A percentile compares a stretch with the other conserved stretches of the same genome.
These are phyloP conservation scores for Naganishia friedmannii DNA, from an alignment of 768 basidiomycete species.

Conservation along the genomic window DNA sequence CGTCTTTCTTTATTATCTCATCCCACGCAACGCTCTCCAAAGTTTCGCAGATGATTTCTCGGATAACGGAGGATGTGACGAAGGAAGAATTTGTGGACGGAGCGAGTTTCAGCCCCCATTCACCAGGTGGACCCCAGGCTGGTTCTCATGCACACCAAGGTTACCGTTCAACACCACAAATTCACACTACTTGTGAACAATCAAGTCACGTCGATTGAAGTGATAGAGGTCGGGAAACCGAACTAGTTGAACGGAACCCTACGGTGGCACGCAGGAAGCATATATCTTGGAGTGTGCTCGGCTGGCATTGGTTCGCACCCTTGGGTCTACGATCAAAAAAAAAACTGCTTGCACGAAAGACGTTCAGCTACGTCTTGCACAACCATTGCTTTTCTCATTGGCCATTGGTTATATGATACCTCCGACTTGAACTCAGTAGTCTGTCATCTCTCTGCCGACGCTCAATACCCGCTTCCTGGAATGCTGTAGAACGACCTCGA, in stretches of 20 bases:
- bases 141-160: conserved; percentile 22
- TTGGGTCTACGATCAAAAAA: conserved; percentile 8
- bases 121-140: conserved; percentile 1
- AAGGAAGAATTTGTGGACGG: conserved; percentile 17
- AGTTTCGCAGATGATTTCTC: conserved; percentile 20
- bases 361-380: not conserved
- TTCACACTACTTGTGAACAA: conserved; percentile 16
- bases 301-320: conserved; percentile 18
- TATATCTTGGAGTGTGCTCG: conserved; percentile 26
- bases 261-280: conserved; percentile 16
- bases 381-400: not conserved
- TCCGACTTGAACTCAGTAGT: conserved; percentile 1
- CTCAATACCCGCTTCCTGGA: conserved; percentile 16
- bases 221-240: conserved; percentile 10
- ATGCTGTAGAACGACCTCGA: conserved; percentile 23
- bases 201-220: conserved; percentile 21
- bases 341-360: conserved; percentile 5
- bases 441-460: not conserved
- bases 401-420: not conserved
- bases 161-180: not conserved
- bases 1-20: conserved; percentile 2
- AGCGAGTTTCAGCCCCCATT: conserved; percentile 17
- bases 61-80: conserved; percentile 3
- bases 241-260: conserved; percentile 6
- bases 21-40: conserved; percentile 11